Evolutionary conservation across 140 eudicot species (phyloP), one percentile per base, ranked within the genome.

Genomic region (Stevia rebaudiana): DNA sequence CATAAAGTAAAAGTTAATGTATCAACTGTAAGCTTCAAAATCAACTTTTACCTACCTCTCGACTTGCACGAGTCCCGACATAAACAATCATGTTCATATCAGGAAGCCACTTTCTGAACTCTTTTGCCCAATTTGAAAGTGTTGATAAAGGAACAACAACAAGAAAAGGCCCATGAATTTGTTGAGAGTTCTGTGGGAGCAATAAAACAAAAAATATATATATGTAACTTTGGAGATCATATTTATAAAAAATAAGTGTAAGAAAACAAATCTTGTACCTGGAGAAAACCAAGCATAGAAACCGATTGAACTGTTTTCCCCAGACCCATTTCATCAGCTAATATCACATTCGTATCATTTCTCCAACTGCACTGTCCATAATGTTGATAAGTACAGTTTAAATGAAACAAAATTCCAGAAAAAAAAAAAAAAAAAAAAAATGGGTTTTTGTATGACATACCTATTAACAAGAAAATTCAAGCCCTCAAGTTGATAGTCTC

Each of bases 301-400:
- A 88, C 94, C 9, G 97, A 88, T 80, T 94, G 97, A 55, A 94
- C 94, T 46, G 99, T 94, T 84, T 94, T 94, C 17, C 99, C 99
- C 64, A 94, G 99, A 53, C 99, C 99, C 99, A 94, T 94, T 74
- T 94, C 97, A 85, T 94, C 97, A 42, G 97, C 99, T 74, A 88
- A 80, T 76, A 94, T 94, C 49, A 94, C 99, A 82, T 94, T 94
- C 9, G 97, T 88, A 68, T 94, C 95, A 51, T 88, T 94, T 79
- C 97, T 83, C 97, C 99, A 94, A 76, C 99, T 94, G 90, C 73
- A 60, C 80, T 77, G 71, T 55, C 75, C 65, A 74, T 68, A 57
- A 42, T 75, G 80, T 28, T 46, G 64, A 65, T 82, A 75, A 79
- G 79, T 48, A 81, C 65, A 40, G n/a, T 59, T 15, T 61, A 19